Evolutionary conservation across 495 filamentous ascomycete species (phyloP).

Genomic region (Lophiotrema nucula): DNA sequence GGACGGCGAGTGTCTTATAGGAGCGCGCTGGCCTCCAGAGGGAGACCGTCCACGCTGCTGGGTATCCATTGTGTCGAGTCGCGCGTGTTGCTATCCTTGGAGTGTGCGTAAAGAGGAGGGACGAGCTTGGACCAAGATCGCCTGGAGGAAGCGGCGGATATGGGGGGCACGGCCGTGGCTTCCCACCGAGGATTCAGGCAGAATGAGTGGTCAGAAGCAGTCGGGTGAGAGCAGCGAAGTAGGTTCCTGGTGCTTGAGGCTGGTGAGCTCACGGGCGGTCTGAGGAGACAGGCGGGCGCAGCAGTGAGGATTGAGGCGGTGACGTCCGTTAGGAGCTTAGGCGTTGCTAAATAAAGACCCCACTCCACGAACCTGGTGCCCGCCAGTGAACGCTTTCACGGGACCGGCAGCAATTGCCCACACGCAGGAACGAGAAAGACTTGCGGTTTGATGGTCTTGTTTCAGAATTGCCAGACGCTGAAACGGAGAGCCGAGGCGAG

Average conservation of each 20-base stretch:
- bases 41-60: conserved; percentile 39
- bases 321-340: too few relatives aligned
- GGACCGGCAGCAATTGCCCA: conserved; percentile 12
- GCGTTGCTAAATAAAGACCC: too few relatives aligned
- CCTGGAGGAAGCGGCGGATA: conserved; percentile 7
- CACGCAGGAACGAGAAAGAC: background rate
- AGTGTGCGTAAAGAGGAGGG: conserved; percentile 6
- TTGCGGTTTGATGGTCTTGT: too few relatives aligned
- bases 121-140: conserved; percentile 23
- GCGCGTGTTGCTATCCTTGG: conserved; percentile 33
- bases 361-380: too few relatives aligned
- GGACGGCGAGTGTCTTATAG: conserved; percentile 43
- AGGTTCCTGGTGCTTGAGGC: conserved; percentile 21
- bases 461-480: conserved; percentile 11
- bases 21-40: conserved; percentile 33
- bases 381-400: background rate
- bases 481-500: conserved; percentile 14
- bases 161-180: conserved; percentile 1
- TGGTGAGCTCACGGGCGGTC: conserved; percentile 9
- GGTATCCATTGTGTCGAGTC: conserved; percentile 37
- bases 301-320: too few relatives aligned
- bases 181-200: background rate
- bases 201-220: conserved; percentile 13
- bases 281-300: too few relatives aligned
- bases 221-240: background rate